Evolutionary conservation across 208 protist species (phyloP).

Genomic region (Crithidia fasciculata): DNA sequence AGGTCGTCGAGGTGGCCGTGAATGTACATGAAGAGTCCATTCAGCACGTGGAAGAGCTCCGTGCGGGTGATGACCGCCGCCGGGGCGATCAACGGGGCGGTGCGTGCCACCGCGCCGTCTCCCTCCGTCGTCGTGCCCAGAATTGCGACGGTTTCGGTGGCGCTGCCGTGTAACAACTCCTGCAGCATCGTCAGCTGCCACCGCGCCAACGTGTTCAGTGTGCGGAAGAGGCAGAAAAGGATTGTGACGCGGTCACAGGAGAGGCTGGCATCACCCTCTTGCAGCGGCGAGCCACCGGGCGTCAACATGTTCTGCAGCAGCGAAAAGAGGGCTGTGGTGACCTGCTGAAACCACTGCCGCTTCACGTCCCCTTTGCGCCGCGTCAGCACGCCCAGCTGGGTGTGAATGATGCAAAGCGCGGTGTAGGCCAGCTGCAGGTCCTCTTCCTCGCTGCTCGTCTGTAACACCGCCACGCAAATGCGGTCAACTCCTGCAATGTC

Average conservation of each 20-base stretch:
- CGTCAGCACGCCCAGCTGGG: slow-evolving; percentile 46
- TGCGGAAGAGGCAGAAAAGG: slow-evolving; percentile 72
- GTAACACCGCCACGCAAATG: slow-evolving; percentile 69
- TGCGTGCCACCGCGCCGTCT: slow-evolving; percentile 16
- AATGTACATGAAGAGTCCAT: slow-evolving; percentile 73
- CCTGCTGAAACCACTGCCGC: slow-evolving; percentile 53
- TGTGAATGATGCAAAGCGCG: slow-evolving; percentile 62
- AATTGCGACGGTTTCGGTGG: slow-evolving; percentile 10
- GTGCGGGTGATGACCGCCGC: slow-evolving; percentile 60
- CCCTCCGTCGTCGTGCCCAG: slow-evolving; percentile 18
- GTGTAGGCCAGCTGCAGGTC: slow-evolving; percentile 67
- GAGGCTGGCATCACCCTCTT: slow-evolving; percentile 28
- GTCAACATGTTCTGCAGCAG: slow-evolving; percentile 81
- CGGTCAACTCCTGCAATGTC: slow-evolving; percentile 66
- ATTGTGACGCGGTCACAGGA: slow-evolving; percentile 52
- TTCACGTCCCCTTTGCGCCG: slow-evolving; percentile 56
- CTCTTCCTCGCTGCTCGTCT: slow-evolving; percentile 45
- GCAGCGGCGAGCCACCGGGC: slow-evolving; percentile 39
- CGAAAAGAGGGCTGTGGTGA: slow-evolving; percentile 65
- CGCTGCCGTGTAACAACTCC: slow-evolving; percentile 61
- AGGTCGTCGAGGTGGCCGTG: slow-evolving; percentile 55
- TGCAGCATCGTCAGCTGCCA: slow-evolving; percentile 77
- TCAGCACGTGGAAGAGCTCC: slow-evolving; percentile 81
- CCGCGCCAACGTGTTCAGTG: slow-evolving; percentile 78
- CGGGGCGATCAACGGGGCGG: slow-evolving; percentile 3